Base-by-base conservation (phyloP, 2,329 filamentous ascomycete genomes). In the Aschersonia sp. region DNA sequence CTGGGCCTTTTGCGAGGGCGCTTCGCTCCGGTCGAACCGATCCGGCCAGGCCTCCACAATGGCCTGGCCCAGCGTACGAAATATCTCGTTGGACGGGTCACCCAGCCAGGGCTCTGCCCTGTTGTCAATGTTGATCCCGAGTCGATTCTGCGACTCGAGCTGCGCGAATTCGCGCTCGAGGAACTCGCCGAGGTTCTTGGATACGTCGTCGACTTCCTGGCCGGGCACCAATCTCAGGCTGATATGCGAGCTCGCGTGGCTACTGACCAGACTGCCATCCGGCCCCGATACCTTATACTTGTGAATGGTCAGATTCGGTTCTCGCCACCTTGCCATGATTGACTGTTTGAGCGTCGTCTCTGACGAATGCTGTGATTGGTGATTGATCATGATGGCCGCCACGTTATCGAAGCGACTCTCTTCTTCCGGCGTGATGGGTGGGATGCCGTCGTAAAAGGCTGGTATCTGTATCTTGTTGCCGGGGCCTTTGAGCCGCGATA, bases 21-120 rank as follows among this genome's bases (percentile, higher is more conserved):
- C n/a, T 10, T 31, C 30, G 47, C 22, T 43, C 31, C n/a, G 39
- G 30, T 59, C 67, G 52, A 66, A 73, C 42, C 64, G 70, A 0
- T 78, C 77, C 0, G 80, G 80, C 92, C 92, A 98, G 0, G 84
- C 87, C 43, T 85, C 78, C 57, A 89, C 78, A 46, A 97, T 83
- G 1, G 89, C 92, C 50, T 81, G 75, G 55, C 94, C 88, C 0
- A 98, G 75, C 0, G 87, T 94, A 52, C 83, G 79, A 65, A 96
- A 98, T 50, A 97, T 89, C 54, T 88, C 80, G 55, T 94, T 96
- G 45, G 81, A 80, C 4, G 87, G 88, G 56, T 96, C 87, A 11
- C 92, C 90, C 0, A 98, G 78, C 92, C 92, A 98, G 0, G 92
- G 88, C 60, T 98, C 92, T 0, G 92, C 90, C 64, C 86, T 83